Conservation (phyloP, 2,329 filamentous ascomycete genomes). For the Magnaporthiopsis poae region DNA sequence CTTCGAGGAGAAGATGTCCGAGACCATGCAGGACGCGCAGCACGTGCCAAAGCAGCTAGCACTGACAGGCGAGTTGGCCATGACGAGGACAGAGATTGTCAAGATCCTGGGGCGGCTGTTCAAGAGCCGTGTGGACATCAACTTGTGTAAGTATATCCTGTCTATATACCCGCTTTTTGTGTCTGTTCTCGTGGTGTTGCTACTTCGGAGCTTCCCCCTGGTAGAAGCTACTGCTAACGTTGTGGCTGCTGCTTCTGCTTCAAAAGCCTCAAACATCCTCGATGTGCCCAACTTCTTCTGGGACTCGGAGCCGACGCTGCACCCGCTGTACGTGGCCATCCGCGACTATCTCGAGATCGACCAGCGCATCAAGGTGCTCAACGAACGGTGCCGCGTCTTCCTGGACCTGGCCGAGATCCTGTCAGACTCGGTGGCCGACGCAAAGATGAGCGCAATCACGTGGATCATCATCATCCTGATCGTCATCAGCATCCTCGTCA, state of each 20-base stretch:
- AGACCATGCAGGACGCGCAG: slow-evolving; percentile 87
- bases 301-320: slow-evolving; percentile 89
- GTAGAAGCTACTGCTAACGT: background rate
- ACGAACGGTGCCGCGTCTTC: slow-evolving; percentile 93
- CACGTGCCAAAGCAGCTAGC: slow-evolving; percentile 83
- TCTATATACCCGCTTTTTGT: too few relatives aligned
- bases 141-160: slow-evolving; percentile 63
- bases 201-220: background rate
- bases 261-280: slow-evolving; percentile 78
- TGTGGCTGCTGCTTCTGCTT: slow-evolving; percentile 10
- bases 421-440: slow-evolving; percentile 81
- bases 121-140: slow-evolving; percentile 90
- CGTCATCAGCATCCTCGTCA: slow-evolving; percentile 80
- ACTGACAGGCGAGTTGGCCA: slow-evolving; percentile 78
- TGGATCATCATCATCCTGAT: slow-evolving; percentile 98
- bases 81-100: slow-evolving; percentile 85
- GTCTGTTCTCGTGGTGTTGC: background rate
- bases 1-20: slow-evolving; percentile 91
- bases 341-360: slow-evolving; percentile 97
- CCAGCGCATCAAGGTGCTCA: slow-evolving; percentile 87
- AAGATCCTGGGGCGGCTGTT: slow-evolving; percentile 84
- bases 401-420: slow-evolving; percentile 92
- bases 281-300: slow-evolving; percentile 97
- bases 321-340: slow-evolving; percentile 87
- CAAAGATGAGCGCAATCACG: slow-evolving; percentile 91